Base-by-base conservation (phyloP, 2,329 filamentous ascomycete genomes). In the Pochonia chlamydosporia region DNA sequence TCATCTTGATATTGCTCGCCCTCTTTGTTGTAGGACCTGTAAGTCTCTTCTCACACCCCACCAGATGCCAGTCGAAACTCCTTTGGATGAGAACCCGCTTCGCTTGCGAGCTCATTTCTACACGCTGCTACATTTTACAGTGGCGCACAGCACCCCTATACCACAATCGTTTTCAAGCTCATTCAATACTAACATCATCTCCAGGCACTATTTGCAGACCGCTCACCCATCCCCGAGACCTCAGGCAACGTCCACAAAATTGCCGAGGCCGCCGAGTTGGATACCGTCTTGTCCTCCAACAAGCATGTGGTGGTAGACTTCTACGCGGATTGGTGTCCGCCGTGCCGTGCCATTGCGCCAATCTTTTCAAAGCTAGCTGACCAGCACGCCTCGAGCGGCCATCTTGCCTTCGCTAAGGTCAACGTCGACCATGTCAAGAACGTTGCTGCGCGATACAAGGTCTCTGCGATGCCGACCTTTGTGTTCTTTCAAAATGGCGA, bases 381-480 rank as follows among this genome's bases (percentile, higher is more conserved):
- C 40, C 45, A 53, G 42, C 49, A 62, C 16, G 52, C 53, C 3
- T 53, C 44, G 21, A 40, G 48, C 20, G 50, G 54, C 31, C 56
- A 54, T n/a, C 43, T 62, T n/a, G 26, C 49, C 16, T 50, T 58
- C 40, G 39, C 48, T 5, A 46, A 50, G 18, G 49, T 44, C 18
- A 56, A 63, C 14, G 54, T 62, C 43, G 45, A 56, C 43, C 53
- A 47, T 18, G 46, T 62, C 21, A 49, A 60, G n/a, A 47, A 30
- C 47, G 49, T 58, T 23, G 54, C 89, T 24, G 77, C 83, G 59
- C 81, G 90, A 59, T 84, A 93, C 57, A 79, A 79, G 55, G 79
- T 97, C 67, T 82, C 86, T 60, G 89, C 91, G 66, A 96, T 97
- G 92, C 92, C 92, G 43, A 95, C 89, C 14, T 96, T 97, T 70